A percentile compares a stretch with the other conserved stretches of the same genome.
Conservation (phyloP, 2,329 filamentous ascomycete genomes). For the Aspergillaceae sp. region DNA sequence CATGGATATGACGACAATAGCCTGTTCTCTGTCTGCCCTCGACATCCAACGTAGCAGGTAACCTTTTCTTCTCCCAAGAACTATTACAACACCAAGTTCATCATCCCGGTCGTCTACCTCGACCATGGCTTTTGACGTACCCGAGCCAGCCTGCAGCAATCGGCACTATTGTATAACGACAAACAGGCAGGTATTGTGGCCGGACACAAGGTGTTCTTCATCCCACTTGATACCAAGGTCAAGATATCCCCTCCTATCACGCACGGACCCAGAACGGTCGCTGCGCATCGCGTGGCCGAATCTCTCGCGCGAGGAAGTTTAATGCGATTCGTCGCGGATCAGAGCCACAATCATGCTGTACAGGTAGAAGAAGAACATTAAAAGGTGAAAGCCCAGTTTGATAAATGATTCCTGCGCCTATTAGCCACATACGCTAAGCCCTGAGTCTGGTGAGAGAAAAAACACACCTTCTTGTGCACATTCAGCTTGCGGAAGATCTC, state of each 20-base stretch:
- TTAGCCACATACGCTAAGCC: too few relatives aligned
- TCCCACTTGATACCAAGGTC: background rate
- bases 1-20: too few relatives aligned
- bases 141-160: background rate
- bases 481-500: constrained; percentile 99
- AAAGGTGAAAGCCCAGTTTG: constrained; percentile 94
- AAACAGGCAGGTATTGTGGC: background rate
- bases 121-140: background rate
- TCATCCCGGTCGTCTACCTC: constrained; percentile 1
- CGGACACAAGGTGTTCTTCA: background rate
- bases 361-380: constrained; percentile 99
- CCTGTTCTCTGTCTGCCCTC: too few relatives aligned
- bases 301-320: constrained; percentile 36
- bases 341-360: constrained; percentile 98
- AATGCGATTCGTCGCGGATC: constrained; percentile 88
- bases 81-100: background rate
- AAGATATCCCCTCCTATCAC: background rate
- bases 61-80: background rate
- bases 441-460: too few relatives aligned
- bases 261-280: constrained; percentile 14
- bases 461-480: constrained; percentile 84
- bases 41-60: too few relatives aligned
- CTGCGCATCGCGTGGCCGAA: constrained; percentile 34
- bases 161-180: background rate
- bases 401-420: constrained; percentile 80